Evolutionary conservation across 768 basidiomycete species (phyloP).

Genomic region (Rubroboletus pulcherrimus): DNA sequence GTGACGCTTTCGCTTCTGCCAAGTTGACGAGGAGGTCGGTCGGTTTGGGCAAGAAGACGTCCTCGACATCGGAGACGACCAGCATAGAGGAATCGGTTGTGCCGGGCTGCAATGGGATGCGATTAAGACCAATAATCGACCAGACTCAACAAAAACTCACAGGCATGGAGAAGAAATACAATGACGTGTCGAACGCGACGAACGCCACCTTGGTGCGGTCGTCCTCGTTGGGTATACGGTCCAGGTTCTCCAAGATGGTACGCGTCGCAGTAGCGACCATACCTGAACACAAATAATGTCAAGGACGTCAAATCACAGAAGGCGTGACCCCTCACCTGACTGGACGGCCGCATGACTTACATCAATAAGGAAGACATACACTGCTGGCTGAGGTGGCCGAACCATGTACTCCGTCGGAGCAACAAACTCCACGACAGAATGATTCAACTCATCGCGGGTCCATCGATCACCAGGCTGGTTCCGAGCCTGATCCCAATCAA

Average conservation of each 20-base stretch:
- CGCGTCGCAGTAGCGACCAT: conserved; percentile 99
- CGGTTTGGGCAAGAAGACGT: conserved; percentile 96
- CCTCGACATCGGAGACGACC: conserved; percentile 94
- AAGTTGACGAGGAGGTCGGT: conserved; percentile 95
- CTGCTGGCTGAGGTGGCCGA: conserved; percentile 94
- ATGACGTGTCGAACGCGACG: conserved; percentile 84
- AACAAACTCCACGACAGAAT: conserved; percentile 92
- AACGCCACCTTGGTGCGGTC: conserved; percentile 88
- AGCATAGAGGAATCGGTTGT: conserved; percentile 86
- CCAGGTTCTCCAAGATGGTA: conserved; percentile 92
- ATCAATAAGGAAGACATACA: conserved; percentile 96
- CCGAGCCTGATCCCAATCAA: conserved; percentile 94
- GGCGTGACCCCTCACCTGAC: conserved; percentile 54
- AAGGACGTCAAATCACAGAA: background rate
- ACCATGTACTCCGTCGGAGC: conserved; percentile 99
- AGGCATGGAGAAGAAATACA: conserved; percentile 96
- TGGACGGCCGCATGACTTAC: conserved; percentile 90
- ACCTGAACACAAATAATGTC: conserved; percentile 40
- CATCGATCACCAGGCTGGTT: conserved; percentile 96
- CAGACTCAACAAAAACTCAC: conserved; percentile 29
- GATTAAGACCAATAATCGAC: background rate
- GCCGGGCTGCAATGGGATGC: conserved; percentile 45
- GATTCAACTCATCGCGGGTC: conserved; percentile 89
- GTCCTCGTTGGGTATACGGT: conserved; percentile 94
- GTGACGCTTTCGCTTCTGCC: conserved; percentile 70